Evolutionary conservation across 345 rosid species (phyloP).

Genomic region (Mercurialis annua): DNA sequence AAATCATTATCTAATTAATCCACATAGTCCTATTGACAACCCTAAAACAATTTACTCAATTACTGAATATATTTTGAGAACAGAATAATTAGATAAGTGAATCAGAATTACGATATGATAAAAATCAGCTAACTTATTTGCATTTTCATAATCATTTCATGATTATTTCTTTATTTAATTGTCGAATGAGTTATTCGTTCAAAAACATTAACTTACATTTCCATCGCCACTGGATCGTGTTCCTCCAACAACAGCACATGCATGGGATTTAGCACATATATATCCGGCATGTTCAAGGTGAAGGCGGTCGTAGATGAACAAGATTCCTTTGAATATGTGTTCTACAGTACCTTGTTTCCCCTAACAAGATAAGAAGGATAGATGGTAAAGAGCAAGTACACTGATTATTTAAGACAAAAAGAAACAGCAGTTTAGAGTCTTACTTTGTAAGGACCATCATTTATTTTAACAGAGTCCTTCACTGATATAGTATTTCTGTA

Average conservation of each 20-base stretch:
- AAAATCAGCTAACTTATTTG: neutral
- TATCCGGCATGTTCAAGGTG: constrained; percentile 98
- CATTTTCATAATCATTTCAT: no score
- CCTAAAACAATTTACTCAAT: no score
- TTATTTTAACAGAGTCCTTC: constrained; percentile 73
- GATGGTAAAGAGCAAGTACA: constrained; percentile 3
- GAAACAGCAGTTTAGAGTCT: constrained; percentile 22
- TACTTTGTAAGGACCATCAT: constrained; percentile 91
- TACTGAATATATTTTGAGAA: neutral
- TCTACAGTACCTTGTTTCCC: constrained; percentile 96
- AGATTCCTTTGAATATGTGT: constrained; percentile 70
- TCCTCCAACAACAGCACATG: constrained; percentile 81
- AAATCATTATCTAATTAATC: no score
- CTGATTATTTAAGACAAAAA: neutral
- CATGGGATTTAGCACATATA: constrained; percentile 75
- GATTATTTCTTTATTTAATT: neutral
- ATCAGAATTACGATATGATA: neutral
- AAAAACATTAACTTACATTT: constrained; percentile 50
- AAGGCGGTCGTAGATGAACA: constrained; percentile 83
- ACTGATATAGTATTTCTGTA: constrained; percentile 60
- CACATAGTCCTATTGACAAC: no score
- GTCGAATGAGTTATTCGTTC: neutral
- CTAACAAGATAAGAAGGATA: constrained; percentile 33
- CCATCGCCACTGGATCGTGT: constrained; percentile 61
- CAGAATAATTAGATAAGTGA: neutral